These are phyloP conservation scores for Ascocoryne sarcoides DNA, from an alignment of 2,329 filamentous ascomycete genomes.

Conservation along the genomic window DNA sequence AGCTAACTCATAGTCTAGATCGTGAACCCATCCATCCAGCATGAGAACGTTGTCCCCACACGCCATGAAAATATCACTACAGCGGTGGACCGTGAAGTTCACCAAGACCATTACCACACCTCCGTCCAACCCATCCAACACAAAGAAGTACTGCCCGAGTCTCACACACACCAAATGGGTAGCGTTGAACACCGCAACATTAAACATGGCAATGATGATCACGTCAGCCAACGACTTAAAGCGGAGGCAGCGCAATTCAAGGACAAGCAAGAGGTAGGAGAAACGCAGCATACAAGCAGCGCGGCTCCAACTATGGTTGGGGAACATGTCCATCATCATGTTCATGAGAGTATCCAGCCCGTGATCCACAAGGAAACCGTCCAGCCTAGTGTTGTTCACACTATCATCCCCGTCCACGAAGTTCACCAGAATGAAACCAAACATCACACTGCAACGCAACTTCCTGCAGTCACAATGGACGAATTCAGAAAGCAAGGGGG, in stretches of 20 bases:
- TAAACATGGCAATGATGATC: constrained; percentile 48
- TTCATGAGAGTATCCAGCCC: constrained; percentile 48
- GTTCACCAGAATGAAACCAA: constrained; percentile 58
- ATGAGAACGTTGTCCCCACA: constrained; percentile 52
- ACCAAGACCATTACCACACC: constrained; percentile 66
- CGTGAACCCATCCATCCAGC: constrained; percentile 48
- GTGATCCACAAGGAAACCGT: constrained; percentile 62
- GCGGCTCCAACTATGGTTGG: constrained; percentile 43
- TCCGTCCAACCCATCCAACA: constrained; percentile 56
- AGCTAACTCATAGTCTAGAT: constrained; percentile 25
- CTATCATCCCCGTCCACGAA: constrained; percentile 64
- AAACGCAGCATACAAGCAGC: constrained; percentile 40
- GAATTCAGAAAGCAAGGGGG: constrained; percentile 53
- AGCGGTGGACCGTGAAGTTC: constrained; percentile 58
- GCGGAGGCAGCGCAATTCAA: constrained; percentile 47
- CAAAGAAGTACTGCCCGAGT: constrained; percentile 47
- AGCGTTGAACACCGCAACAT: constrained; percentile 52
- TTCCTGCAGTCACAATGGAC: constrained; percentile 54
- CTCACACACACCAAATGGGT: constrained; percentile 51
- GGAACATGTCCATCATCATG: constrained; percentile 54
- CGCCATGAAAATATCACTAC: constrained; percentile 53
- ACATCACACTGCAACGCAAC: constrained; percentile 54
- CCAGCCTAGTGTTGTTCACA: constrained; percentile 61
- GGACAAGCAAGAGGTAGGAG: constrained; percentile 38
- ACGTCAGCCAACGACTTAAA: constrained; percentile 39